phyloP scores from a whole-genome alignment of 73 alveolate genomes.

The Tetrahymena malaccensis region DNA sequence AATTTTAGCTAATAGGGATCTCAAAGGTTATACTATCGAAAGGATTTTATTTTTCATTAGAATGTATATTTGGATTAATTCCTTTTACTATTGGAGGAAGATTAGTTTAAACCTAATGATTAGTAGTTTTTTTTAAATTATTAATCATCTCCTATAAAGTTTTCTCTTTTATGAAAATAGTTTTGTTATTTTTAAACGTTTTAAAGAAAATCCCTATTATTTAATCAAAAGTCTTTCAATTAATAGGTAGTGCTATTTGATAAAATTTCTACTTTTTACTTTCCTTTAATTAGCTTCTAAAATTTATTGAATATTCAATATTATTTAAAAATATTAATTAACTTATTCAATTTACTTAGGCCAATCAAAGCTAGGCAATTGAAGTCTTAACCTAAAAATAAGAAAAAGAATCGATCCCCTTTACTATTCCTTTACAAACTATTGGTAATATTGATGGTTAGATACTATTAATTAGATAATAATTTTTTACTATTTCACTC shows the following conservation, averaged over 20 bases:
- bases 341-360: neutral
- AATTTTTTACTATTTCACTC: too few species aligned
- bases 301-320: neutral
- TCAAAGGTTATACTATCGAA: neutral
- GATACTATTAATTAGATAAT: too few species aligned
- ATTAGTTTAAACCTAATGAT: neutral
- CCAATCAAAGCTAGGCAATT: neutral
- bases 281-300: neutral
- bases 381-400: too few species aligned
- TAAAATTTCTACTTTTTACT: neutral
- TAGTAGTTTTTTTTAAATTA: neutral
- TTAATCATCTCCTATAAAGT: neutral
- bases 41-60: neutral
- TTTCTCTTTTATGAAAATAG: neutral
- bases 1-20: neutral
- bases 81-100: neutral
- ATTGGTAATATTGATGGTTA: too few species aligned
- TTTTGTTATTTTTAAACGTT: neutral
- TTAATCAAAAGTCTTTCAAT: neutral
- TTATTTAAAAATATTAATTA: too few species aligned
- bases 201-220: neutral
- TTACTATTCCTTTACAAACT: too few species aligned
- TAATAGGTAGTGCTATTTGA: neutral
- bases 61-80: neutral
- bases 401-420: too few species aligned